Evolutionary conservation across 2,329 filamentous ascomycete species (phyloP).

Genomic region (Septoria petroselini): DNA sequence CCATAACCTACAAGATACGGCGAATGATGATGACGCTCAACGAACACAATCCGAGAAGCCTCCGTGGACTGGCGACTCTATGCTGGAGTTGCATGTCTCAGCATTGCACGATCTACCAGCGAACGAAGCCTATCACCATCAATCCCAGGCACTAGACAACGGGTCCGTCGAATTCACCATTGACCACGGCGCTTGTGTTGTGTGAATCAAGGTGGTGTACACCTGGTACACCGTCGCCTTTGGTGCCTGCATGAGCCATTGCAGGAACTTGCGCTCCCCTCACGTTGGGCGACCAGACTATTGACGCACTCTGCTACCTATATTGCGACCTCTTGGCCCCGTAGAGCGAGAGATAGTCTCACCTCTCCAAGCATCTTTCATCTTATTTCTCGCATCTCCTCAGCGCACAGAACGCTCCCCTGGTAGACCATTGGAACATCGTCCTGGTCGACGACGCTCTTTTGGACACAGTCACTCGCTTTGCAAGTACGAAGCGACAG

Average conservation of each 20-base stretch:
- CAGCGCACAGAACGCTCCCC: conserved; percentile 7
- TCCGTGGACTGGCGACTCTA: conserved; percentile 13
- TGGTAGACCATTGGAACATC: conserved; percentile 8
- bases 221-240: background rate
- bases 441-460: conserved; percentile 16
- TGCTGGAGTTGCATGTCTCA: conserved; percentile 15
- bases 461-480: conserved; percentile 5
- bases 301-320: background rate
- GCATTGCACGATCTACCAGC: conserved; percentile 3
- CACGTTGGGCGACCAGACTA: conserved; percentile 5
- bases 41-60: conserved; percentile 8
- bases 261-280: conserved; percentile 2
- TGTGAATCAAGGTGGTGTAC: conserved; percentile 5
- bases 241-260: conserved; percentile 3
- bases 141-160: conserved; percentile 5
- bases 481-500: background rate
- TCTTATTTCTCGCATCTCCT: conserved; percentile 2
- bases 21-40: conserved; percentile 5
- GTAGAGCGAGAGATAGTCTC: background rate
- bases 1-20: background rate
- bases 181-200: conserved; percentile 5
- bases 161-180: conserved; percentile 8
- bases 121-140: conserved; percentile 11
- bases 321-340: background rate
- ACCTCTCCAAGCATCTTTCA: background rate